These are phyloP conservation scores for Pelargonium citronellum DNA, from an alignment of 441 rosid genomes.

Conservation along the genomic window DNA sequence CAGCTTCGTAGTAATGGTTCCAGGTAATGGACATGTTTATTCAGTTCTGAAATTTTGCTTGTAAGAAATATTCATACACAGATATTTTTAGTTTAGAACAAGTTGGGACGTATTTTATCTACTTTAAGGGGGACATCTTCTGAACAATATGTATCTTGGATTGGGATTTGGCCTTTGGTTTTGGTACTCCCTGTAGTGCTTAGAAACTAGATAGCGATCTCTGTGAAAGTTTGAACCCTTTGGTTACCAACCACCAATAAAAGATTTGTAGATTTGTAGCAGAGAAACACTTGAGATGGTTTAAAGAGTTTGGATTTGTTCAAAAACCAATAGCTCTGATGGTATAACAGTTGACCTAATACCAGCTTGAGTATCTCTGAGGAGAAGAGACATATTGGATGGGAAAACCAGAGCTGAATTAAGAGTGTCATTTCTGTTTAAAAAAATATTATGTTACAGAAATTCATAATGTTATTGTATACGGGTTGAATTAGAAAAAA, in stretches of 20 bases:
- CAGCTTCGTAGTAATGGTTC: conserved; percentile 71
- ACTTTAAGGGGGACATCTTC: not conserved
- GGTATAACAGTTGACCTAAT: not conserved
- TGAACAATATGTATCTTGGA: not conserved
- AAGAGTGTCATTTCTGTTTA: not conserved
- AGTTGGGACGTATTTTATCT: not conserved
- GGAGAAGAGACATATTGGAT: not conserved
- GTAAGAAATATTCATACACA: not conserved
- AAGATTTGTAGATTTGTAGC: not conserved
- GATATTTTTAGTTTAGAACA: not conserved
- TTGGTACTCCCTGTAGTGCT: not conserved
- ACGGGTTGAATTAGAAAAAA: not conserved
- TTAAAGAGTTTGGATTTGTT: not conserved
- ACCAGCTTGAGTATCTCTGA: not conserved
- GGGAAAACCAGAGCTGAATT: not conserved
- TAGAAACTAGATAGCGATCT: no score
- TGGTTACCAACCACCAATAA: not conserved
- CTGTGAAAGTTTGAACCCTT: no score
- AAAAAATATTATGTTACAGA: not conserved
- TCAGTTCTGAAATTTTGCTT: not conserved
- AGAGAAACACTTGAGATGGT: no score
- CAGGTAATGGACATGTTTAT: conserved; percentile 43
- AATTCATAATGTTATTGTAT: not conserved
- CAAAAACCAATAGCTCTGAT: not conserved
- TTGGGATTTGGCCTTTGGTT: not conserved